phyloP scores from a whole-genome alignment of 495 filamentous ascomycete species.

The Neurospora sp. region DNA sequence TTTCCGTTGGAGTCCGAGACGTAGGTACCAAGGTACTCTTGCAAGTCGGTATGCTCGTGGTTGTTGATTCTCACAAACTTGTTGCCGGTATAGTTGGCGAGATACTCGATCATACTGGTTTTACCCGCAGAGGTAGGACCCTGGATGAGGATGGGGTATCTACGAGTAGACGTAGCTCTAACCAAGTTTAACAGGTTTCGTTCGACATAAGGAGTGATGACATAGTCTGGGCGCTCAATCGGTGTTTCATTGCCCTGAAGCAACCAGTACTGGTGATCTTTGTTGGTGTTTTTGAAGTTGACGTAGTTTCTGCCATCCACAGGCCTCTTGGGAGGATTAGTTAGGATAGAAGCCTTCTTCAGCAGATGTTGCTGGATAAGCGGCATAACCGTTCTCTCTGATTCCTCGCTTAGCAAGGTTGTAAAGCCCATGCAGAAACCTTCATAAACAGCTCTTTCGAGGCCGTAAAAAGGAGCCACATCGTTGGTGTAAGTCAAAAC shows the following conservation, averaged over 20 bases:
- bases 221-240: slow-evolving; percentile 78
- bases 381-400: slow-evolving; percentile 65
- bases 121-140: slow-evolving; percentile 96
- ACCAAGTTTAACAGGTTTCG: slow-evolving; percentile 90
- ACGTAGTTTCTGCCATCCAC: slow-evolving; percentile 68
- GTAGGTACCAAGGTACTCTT: slow-evolving; percentile 95
- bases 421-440: slow-evolving; percentile 98
- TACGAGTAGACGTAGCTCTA: slow-evolving; percentile 78
- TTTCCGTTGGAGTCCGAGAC: slow-evolving; percentile 75
- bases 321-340: slow-evolving; percentile 64
- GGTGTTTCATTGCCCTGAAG: slow-evolving; percentile 54
- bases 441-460: slow-evolving; percentile 81
- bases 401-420: slow-evolving; percentile 70
- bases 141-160: slow-evolving; percentile 92
- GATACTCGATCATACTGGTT: slow-evolving; percentile 97
- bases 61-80: slow-evolving; percentile 98
- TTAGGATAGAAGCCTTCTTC: slow-evolving; percentile 57
- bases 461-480: slow-evolving; percentile 74
- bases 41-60: slow-evolving; percentile 95
- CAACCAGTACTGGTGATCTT: slow-evolving; percentile 81
- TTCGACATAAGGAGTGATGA: slow-evolving; percentile 90
- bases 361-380: slow-evolving; percentile 70
- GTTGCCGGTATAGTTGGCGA: slow-evolving; percentile 91
- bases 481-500: slow-evolving; percentile 78
- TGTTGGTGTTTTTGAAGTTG: slow-evolving; percentile 52